A percentile compares a stretch with the other conserved stretches of the same genome.
Evolutionary conservation across 2,329 filamentous ascomycete genomes (phyloP).

Genomic region (Simplicillium aogashimaense): DNA sequence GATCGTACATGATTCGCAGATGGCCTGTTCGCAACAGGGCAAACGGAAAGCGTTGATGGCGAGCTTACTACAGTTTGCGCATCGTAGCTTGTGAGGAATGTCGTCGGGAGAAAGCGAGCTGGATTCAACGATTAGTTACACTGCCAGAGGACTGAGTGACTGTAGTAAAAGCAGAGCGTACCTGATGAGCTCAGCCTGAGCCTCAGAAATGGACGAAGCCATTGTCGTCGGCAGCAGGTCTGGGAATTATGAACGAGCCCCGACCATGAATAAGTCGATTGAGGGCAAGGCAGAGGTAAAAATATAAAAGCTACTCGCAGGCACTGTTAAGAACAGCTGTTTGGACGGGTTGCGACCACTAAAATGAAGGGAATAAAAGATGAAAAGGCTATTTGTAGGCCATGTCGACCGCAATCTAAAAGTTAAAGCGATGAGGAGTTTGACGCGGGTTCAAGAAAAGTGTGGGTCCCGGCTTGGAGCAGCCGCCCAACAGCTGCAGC

Average conservation of each 20-base stretch:
- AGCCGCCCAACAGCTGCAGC: not conserved
- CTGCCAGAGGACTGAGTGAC: not conserved
- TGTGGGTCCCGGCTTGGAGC: not conserved
- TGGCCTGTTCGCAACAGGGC: constrained; percentile 90
- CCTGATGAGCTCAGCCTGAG: constrained; percentile 51
- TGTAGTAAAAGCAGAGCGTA: constrained; percentile 17
- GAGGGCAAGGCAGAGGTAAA: no score
- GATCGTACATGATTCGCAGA: constrained; percentile 76
- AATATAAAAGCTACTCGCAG: not conserved
- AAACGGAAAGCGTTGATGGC: constrained; percentile 85
- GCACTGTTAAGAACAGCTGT: not conserved
- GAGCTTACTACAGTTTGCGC: constrained; percentile 84
- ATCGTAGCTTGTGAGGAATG: constrained; percentile 92
- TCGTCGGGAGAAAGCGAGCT: constrained; percentile 74
- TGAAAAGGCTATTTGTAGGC: no score
- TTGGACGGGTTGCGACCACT: not conserved
- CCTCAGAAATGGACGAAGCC: constrained; percentile 30
- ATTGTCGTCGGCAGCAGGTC: constrained; percentile 13
- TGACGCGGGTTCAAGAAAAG: no score
- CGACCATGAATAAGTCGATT: not conserved
- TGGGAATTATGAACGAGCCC: not conserved
- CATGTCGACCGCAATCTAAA: no score
- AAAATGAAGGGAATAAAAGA: no score
- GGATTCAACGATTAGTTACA: constrained; percentile 8
- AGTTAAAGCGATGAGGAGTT: no score